phyloP scores from a whole-genome alignment of 331 rosid species.

The Ulmus americana region DNA sequence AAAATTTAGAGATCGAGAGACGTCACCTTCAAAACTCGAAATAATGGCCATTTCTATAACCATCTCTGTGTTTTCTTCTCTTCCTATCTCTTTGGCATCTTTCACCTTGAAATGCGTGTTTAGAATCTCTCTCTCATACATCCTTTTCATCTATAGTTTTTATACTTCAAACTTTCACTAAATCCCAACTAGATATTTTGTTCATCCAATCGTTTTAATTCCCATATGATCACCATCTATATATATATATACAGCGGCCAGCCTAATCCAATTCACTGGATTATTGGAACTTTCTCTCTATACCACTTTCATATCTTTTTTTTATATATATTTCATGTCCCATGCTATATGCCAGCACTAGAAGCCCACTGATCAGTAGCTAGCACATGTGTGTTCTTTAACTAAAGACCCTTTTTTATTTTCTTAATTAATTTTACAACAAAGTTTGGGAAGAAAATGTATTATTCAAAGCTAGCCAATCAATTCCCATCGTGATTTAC shows the following conservation, averaged over 20 bases:
- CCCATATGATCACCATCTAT: background rate
- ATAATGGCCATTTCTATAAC: conserved; percentile 19
- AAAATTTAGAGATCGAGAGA: conserved; percentile 17
- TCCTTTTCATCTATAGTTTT: background rate
- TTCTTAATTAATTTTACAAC: background rate
- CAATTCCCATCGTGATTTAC: conserved; percentile 28
- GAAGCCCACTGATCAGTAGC: conserved; percentile 52
- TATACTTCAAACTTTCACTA: background rate
- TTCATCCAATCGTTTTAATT: background rate
- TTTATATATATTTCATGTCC: conserved; percentile 30
- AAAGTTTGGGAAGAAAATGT: conserved; percentile 15
- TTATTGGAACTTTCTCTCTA: background rate
- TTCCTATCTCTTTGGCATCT: conserved; percentile 27
- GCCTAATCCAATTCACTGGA: background rate
- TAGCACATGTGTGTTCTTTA: conserved; percentile 34
- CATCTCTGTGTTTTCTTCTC: conserved; percentile 16
- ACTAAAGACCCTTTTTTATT: background rate
- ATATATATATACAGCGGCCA: background rate
- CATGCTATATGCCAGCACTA: conserved; percentile 47
- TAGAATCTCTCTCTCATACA: conserved; percentile 21
- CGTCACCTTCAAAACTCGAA: conserved; percentile 30
- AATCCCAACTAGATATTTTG: conserved; percentile 2
- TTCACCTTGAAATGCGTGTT: conserved; percentile 38
- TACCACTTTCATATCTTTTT: background rate
- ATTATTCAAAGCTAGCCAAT: conserved; percentile 28